Evolutionary conservation across 2,329 filamentous ascomycete species (phyloP), one percentile per base, ranked within the genome.

Genomic region (Decorospora gaudefroyi): DNA sequence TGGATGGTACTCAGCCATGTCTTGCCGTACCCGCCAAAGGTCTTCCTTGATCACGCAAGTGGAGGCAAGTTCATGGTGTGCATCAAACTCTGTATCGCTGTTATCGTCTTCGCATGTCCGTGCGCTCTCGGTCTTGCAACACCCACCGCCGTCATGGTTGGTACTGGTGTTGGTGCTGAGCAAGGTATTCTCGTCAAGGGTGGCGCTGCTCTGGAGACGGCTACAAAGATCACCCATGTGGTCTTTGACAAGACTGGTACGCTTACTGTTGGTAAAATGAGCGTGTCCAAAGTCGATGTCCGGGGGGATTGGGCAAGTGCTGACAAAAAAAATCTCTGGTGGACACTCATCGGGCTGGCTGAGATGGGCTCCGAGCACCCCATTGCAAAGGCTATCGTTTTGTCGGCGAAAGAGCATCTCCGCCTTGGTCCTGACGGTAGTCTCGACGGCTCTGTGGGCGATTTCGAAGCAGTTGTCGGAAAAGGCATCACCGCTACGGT

Each of bases 161-260:
- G 93, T 29, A 97, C 93, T n/a, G 93, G 93, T 46, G 85, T 96
- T 21, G 93, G 93, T 36, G 93, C 93, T 2, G 88, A 96, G 71
- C 87, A 96, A 59, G 93, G 93, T 16, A 99, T 99, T 58, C 77
- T 99, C n/a, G 90, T 97, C 69, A 99, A 99, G 73, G 92, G 93
- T 41, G 93, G 93, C 42, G 91, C 89, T 27, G 90, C 91, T 19
- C 77, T 99, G 3, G 92, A 99, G 74, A 90, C 83, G 4, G 88
- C 90, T 0, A 97, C 90, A 6, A 92, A 90, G 69, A 82, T 97
- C 55, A 95, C 86, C 1, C 87, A 95, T 58, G 82, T 97, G 13
- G 87, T 97, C 11, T 82, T 97, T 15, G 92, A 97, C 75, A 97
- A 97, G 79, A 97, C 92, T 1, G 92, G 92, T 19, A 97, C 92